These are phyloP conservation scores for Eutrema salsugineum DNA, from an alignment of 441 rosid genomes.

Conservation along the genomic window DNA sequence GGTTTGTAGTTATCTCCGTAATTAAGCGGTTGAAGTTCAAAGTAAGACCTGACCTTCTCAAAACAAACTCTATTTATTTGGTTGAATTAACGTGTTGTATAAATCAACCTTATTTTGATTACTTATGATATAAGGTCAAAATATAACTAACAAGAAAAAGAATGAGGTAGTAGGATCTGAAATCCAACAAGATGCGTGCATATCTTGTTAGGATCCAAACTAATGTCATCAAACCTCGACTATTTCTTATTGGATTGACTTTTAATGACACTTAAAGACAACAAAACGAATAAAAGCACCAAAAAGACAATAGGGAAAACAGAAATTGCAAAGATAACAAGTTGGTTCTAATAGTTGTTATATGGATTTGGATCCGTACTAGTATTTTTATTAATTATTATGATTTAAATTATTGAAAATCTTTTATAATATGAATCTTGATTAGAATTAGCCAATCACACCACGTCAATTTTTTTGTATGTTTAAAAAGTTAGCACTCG, in stretches of 20 bases:
- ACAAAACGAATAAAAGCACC: conserved; percentile 6
- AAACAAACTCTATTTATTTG: background rate
- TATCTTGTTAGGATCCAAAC: conserved; percentile 22
- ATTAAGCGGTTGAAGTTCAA: background rate
- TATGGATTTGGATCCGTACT: conserved; percentile 13
- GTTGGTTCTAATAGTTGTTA: conserved; percentile 26
- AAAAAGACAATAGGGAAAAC: conserved; percentile 22
- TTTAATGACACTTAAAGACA: conserved; percentile 29
- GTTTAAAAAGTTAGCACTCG: background rate
- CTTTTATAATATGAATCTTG: background rate
- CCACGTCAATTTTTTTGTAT: background rate
- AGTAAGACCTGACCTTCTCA: background rate
- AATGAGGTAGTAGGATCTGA: background rate
- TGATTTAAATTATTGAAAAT: background rate
- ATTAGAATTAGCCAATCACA: background rate
- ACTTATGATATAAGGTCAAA: background rate
- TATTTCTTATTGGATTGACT: conserved; percentile 29
- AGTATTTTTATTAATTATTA: background rate
- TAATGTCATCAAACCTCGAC: conserved; percentile 18
- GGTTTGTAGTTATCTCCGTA: background rate
- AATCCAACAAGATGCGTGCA: conserved; percentile 27
- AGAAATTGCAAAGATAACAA: background rate
- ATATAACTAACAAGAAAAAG: background rate
- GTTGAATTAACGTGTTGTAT: background rate
- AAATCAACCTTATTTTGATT: background rate